phyloP scores from a whole-genome alignment of 192 early-diverging fungal species.

The Gigaspora rosea region DNA sequence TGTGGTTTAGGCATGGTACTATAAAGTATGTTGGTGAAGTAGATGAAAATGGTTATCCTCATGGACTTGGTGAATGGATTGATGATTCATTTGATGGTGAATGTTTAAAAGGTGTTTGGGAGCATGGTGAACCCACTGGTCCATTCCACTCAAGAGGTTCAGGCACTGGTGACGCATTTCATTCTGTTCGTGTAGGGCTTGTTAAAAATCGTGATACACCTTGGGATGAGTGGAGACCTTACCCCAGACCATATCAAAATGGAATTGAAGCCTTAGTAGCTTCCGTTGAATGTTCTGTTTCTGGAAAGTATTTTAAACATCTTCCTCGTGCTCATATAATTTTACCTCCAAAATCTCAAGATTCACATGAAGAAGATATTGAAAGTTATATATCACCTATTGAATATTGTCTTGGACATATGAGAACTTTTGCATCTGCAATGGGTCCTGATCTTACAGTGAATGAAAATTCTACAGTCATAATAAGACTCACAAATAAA shows the following conservation, averaged over 20 bases:
- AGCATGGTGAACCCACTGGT: slow-evolving; percentile 41
- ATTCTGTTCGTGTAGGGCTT: slow-evolving; percentile 40
- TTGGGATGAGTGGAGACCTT: slow-evolving; percentile 33
- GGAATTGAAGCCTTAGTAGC: slow-evolving; percentile 37
- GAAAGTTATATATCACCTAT: not conserved
- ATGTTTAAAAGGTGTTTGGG: slow-evolving; percentile 45
- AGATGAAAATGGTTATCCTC: slow-evolving; percentile 40
- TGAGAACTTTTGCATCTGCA: not conserved
- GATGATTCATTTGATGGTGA: slow-evolving; percentile 46
- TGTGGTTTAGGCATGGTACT: slow-evolving; percentile 30
- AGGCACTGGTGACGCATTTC: slow-evolving; percentile 45
- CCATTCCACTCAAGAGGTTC: slow-evolving; percentile 46
- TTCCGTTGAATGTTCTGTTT: slow-evolving; percentile 44
- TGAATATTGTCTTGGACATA: not conserved
- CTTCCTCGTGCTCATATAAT: not conserved
- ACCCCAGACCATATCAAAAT: slow-evolving; percentile 32
- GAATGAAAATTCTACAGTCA: not conserved
- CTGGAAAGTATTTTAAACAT: slow-evolving; percentile 35
- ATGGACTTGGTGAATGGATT: slow-evolving; percentile 46
- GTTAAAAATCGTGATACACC: slow-evolving; percentile 41
- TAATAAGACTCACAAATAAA: not conserved
- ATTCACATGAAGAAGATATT: not conserved
- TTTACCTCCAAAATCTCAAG: not conserved
- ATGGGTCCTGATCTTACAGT: not conserved
- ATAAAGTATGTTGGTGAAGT: slow-evolving; percentile 46